phyloP scores from a whole-genome alignment of 768 basidiomycete species.

The Suillus brevipes region DNA sequence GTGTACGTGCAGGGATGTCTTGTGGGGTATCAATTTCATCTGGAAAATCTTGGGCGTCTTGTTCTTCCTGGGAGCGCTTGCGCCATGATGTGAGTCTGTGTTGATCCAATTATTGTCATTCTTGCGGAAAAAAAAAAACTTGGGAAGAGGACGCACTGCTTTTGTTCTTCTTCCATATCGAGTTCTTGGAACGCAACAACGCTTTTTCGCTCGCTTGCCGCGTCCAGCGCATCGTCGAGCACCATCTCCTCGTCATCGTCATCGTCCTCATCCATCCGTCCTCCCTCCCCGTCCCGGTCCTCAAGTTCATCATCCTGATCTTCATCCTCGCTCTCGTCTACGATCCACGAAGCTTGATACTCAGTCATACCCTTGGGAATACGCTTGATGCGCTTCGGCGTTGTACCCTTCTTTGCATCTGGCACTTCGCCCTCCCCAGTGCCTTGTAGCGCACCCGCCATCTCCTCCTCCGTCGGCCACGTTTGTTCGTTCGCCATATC shows the following conservation, averaged over 20 bases:
- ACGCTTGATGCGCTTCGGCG: conserved; percentile 75
- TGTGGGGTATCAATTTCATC: conserved; percentile 96
- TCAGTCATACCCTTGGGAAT: conserved; percentile 95
- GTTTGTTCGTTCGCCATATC: conserved; percentile 94
- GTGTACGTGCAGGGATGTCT: conserved; percentile 71
- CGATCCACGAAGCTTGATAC: conserved; percentile 96
- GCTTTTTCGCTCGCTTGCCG: conserved; percentile 55
- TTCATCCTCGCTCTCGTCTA: conserved; percentile 76
- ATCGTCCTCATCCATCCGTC: conserved; percentile 51
- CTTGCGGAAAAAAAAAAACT: conserved; percentile 4
- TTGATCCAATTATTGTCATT: not conserved
- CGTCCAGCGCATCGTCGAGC: conserved; percentile 54
- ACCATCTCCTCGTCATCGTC: conserved; percentile 71
- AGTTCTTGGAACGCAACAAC: conserved; percentile 72
- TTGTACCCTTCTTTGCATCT: conserved; percentile 69
- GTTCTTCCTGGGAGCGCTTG: conserved; percentile 69
- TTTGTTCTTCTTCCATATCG: conserved; percentile 80
- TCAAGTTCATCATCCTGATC: conserved; percentile 49
- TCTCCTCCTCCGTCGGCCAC: conserved; percentile 98
- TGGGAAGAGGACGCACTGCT: conserved; percentile 58
- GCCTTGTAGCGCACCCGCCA: conserved; percentile 44
- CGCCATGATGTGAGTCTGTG: conserved; percentile 69
- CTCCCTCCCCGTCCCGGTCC: conserved; percentile 34
- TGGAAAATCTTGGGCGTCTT: conserved; percentile 85
- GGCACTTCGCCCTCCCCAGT: conserved; percentile 42